Conservation (phyloP, 2,329 filamentous ascomycete genomes). For the Truncatella angustata region DNA sequence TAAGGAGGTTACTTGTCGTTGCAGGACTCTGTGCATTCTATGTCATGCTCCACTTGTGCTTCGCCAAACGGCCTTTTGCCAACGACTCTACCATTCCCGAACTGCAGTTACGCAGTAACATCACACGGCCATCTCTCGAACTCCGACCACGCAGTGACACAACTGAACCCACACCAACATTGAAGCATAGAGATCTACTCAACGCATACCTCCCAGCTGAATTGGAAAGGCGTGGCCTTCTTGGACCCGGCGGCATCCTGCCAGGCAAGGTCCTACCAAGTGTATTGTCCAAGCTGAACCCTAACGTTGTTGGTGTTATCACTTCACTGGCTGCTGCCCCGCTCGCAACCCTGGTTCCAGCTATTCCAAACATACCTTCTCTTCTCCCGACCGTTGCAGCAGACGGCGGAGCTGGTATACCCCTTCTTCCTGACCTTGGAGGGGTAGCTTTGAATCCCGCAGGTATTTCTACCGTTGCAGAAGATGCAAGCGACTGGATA, state of each 20-base stretch:
- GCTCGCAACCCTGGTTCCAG: slow-evolving; percentile 2
- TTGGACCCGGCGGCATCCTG: slow-evolving; percentile 5
- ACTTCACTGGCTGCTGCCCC: slow-evolving; percentile 4
- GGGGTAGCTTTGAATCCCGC: not conserved
- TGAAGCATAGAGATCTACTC: not conserved
- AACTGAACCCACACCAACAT: not conserved
- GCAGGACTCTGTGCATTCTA: slow-evolving; percentile 15
- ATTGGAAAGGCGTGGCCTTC: slow-evolving; percentile 4
- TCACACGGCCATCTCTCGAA: not conserved
- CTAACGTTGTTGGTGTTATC: slow-evolving; percentile 3
- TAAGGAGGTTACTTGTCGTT: slow-evolving; percentile 18
- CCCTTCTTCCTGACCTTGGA: not conserved
- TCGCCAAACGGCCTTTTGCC: not conserved
- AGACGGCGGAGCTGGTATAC: slow-evolving; percentile 7
- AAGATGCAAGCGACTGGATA: slow-evolving; percentile 7
- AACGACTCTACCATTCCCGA: not conserved
- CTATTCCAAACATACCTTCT: not conserved
- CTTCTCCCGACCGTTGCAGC: slow-evolving; percentile 1
- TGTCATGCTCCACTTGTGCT: slow-evolving; percentile 14
- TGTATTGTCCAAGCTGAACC: not conserved
- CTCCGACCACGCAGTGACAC: not conserved
- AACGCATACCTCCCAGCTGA: not conserved
- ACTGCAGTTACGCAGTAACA: not conserved
- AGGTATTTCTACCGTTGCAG: not conserved
- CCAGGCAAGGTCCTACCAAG: slow-evolving; percentile 8